phyloP scores from a whole-genome alignment of 2,329 filamentous ascomycete species.

The Fusarium sp. region DNA sequence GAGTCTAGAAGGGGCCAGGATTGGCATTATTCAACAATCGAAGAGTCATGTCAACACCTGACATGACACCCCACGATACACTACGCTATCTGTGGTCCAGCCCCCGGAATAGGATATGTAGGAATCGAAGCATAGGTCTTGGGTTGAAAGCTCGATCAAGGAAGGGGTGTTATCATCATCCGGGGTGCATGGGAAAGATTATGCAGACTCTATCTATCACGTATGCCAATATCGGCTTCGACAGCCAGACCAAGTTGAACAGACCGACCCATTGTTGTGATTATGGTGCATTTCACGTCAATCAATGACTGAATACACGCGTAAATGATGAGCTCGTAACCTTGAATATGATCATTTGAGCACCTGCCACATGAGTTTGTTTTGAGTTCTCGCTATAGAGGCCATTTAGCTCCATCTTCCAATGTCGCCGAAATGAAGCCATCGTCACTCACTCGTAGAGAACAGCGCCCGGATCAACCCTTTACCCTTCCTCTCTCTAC shows the following conservation, averaged over 20 bases:
- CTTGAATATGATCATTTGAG: not conserved
- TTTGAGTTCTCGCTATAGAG: not conserved
- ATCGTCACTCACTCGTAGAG: not conserved
- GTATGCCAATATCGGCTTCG: not conserved
- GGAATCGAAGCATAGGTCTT: too few species aligned
- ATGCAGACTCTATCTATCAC: not conserved
- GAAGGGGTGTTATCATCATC: not conserved
- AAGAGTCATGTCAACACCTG: not conserved
- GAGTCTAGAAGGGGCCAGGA: too few species aligned
- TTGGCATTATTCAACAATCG: not conserved
- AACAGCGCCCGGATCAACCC: not conserved
- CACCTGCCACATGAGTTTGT: not conserved
- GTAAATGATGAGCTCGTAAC: not conserved
- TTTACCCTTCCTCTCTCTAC: not conserved
- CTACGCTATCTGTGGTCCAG: not conserved
- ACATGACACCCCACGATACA: not conserved
- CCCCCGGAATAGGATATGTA: not conserved
- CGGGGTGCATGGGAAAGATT: not conserved
- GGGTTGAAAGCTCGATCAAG: not conserved
- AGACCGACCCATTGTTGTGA: not conserved
- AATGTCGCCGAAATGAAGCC: not conserved
- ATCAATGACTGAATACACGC: not conserved
- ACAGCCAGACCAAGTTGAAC: not conserved
- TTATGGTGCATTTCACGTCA: not conserved
- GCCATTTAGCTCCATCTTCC: not conserved